Base-by-base conservation (phyloP, 2,329 filamentous ascomycete genomes). In the Lecanicillium sp. region DNA sequence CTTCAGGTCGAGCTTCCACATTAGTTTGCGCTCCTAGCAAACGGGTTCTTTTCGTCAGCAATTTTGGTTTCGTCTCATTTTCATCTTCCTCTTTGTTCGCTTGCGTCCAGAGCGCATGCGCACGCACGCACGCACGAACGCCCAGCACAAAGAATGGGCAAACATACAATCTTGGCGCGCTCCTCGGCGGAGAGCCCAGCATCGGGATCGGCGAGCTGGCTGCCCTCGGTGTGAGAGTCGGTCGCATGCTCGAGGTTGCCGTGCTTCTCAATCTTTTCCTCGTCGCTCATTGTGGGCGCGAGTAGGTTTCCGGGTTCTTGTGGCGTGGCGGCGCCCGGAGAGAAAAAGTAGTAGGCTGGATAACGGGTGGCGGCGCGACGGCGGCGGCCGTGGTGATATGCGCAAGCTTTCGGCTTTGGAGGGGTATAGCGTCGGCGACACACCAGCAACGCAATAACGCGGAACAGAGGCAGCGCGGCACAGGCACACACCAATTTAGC, bases 171-270 rank as follows among this genome's bases (percentile, higher is more conserved):
- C 41, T 66, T 73, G 21, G 75, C 75, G 54, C 69, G 75, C 60
- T 88, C 84, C 53, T 79, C 81, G 1, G 76, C 75, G 32, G 73
- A 81, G 55, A 86, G 65, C 7, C 80, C 79, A 40, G 76, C 81
- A 64, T 89, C 85, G 6, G 67, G 68, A 44, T 71, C 66, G 21
- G 54, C 54, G 20, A 59, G 49, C 11, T 56, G 52, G 20, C 60
- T 59, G 27, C 58, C 26, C 42, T 66, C 60, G 5, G 56, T 60
- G 11, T 58, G 57, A 15, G 56, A 60, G 39, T 56, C 40, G 19
- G n/a, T 60, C n/a, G 63, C 59, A 37, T 56, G 53, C 7, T 49
- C 41, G 21, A 55, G 56, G 42, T 55, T 59, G 26, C 32, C 23
- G 3, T 15, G 1, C 24, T 48, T 48, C 11, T 47, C 46, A 10